Evolutionary conservation across 805 yeast species (phyloP), one percentile per base, ranked within the genome.

Genomic region (Yarrowia sp.): DNA sequence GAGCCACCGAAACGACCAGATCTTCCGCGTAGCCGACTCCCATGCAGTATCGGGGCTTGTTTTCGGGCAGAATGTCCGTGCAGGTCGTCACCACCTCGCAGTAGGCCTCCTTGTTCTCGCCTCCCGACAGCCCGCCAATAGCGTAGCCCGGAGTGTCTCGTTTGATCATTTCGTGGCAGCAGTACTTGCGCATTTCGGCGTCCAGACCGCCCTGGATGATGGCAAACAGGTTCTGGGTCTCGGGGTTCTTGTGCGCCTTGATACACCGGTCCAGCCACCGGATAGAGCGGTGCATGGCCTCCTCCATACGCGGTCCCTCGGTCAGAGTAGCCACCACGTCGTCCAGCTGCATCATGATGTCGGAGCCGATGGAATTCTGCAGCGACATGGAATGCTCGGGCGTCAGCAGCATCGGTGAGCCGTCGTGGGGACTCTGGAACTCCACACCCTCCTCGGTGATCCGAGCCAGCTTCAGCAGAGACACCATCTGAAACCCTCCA

Each of bases 21-120:
- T 81, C 83, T 69, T 81, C 83, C 9, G 84, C 84, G 67, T 81
- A 81, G 17, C 83, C 83, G 6, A 81, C 82, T 15, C 83, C 83
- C 83, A 81, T 81, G 71, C 82, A 79, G 69, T 81, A 81, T 19
- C 82, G 74, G 0, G 84, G 84, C 71, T 81, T 81, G 68, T 74
- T 68, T 44, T 76, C 74, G 12, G 83, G 83, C 9, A 81, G 73
- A 14, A 78, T 70, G 43, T 77, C 80, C 0, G 83, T 81, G 69
- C 84, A 81, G 2, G 74, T 71, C 10, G 72, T 63, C 2, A 80
- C 84, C 56, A 80, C 81, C 49, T 73, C 69, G 71, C 84, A 81
- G 72, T 78, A 81, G 39, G 76, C 71, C 17, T 70, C 75, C 70
- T 81, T 81, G 69, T 79, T 83, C 68, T 81, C 83, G 10, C 83